These are phyloP conservation scores for Stentor roeselii DNA, from an alignment of 73 alveolate species.

Conservation along the genomic window DNA sequence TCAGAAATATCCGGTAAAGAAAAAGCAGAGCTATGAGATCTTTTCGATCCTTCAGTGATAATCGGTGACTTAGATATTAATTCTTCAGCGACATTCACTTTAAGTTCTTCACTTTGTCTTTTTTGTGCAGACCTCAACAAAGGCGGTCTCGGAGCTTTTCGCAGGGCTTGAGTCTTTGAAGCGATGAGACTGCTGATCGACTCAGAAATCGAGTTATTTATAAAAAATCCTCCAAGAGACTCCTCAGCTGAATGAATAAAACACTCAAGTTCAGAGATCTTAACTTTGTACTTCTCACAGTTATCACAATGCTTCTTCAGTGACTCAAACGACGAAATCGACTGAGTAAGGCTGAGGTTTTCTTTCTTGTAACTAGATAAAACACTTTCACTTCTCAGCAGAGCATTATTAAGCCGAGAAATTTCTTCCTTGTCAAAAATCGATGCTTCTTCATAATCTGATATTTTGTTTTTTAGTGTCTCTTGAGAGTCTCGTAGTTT, in stretches of 20 bases:
- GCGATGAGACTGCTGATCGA: background rate
- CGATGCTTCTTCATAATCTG: background rate
- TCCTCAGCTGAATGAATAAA: slow-evolving; percentile 13
- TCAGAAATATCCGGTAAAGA: slow-evolving; percentile 6
- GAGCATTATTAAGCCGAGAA: background rate
- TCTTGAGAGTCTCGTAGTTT: background rate
- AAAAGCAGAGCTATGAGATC: background rate
- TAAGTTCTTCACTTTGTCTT: slow-evolving; percentile 1
- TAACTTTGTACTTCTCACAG: background rate
- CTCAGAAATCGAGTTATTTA: background rate
- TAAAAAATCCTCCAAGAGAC: slow-evolving; percentile 8
- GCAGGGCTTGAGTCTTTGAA: background rate
- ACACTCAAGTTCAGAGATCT: slow-evolving; percentile 11
- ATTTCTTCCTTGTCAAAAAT: background rate
- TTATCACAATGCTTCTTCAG: background rate
- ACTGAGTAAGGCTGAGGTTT: background rate
- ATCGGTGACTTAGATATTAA: background rate
- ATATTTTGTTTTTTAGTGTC: too few relatives aligned
- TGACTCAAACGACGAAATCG: background rate
- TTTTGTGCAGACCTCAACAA: background rate
- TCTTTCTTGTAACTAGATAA: background rate
- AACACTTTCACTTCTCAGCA: background rate
- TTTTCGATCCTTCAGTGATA: slow-evolving; percentile 10
- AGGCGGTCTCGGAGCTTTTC: slow-evolving; percentile 16
- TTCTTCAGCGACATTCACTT: background rate